Evolutionary conservation across 1,139 yeast genomes (phyloP).

Genomic region (Magnusiomyces magnusii): DNA sequence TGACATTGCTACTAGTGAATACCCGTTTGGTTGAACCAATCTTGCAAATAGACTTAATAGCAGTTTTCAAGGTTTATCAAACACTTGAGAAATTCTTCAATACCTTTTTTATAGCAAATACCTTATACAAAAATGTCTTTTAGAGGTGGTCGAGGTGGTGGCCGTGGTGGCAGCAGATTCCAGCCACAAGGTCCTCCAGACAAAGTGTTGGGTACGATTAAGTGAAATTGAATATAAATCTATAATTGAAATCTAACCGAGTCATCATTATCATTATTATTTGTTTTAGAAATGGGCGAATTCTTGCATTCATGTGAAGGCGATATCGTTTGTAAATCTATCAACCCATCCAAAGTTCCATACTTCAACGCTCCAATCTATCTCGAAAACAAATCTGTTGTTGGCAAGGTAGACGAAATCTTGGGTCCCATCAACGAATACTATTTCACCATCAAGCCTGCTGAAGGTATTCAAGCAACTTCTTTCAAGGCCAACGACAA

Average conservation of each 20-base stretch:
- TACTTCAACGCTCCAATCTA: conserved; percentile 98
- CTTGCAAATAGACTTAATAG: too few relatives aligned
- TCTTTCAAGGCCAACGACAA: conserved; percentile 95
- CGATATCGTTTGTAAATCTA: conserved; percentile 93
- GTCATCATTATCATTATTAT: too few relatives aligned
- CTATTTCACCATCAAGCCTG: conserved; percentile 88
- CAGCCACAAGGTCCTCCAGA: conserved; percentile 86
- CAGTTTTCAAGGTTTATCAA: too few relatives aligned
- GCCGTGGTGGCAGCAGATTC: conserved; percentile 47
- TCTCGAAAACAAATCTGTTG: conserved; percentile 83
- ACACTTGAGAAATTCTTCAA: too few relatives aligned
- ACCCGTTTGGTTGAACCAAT: too few relatives aligned
- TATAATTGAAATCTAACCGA: background rate
- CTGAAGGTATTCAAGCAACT: conserved; percentile 91
- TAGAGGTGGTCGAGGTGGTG: conserved; percentile 52
- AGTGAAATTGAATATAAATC: too few relatives aligned
- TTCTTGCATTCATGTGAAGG: conserved; percentile 94
- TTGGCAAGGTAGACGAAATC: conserved; percentile 98
- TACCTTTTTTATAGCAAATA: too few relatives aligned
- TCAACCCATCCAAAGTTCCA: conserved; percentile 79
- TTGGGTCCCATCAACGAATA: conserved; percentile 97
- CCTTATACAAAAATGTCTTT: conserved; percentile 1
- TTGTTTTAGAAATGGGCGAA: conserved; percentile 94
- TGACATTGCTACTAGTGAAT: too few relatives aligned
- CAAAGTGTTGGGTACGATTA: conserved; percentile 39